phyloP scores from a whole-genome alignment of 768 basidiomycete species.

The Podaxis sp. region DNA sequence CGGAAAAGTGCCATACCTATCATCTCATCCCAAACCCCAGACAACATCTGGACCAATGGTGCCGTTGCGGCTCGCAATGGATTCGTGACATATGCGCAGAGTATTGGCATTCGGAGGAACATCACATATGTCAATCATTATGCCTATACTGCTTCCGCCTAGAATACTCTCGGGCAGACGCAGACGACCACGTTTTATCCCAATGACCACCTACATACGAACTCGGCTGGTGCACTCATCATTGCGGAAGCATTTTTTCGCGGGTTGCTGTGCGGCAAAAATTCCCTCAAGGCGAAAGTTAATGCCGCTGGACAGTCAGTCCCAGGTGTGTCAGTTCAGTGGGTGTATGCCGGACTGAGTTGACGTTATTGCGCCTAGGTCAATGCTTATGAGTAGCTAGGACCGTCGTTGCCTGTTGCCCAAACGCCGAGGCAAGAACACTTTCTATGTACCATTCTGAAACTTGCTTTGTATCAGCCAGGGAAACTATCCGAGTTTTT shows the following conservation, averaged over 20 bases:
- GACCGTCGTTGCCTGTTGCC: not conserved
- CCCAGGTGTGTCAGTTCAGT: constrained; percentile 23
- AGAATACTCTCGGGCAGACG: constrained; percentile 34
- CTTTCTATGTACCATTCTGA: not conserved
- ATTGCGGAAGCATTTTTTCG: constrained; percentile 45
- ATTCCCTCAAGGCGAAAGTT: constrained; percentile 27
- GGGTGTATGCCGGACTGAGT: not conserved
- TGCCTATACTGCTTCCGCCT: constrained; percentile 38
- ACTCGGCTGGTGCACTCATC: constrained; percentile 37
- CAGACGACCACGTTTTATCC: constrained; percentile 36
- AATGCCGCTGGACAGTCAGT: constrained; percentile 32
- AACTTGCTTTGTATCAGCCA: too few species aligned
- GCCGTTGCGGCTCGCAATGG: constrained; percentile 30
- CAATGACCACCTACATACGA: constrained; percentile 44
- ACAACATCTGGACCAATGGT: constrained; percentile 37
- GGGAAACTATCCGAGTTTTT: too few species aligned
- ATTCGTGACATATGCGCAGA: constrained; percentile 41
- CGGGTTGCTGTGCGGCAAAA: constrained; percentile 35
- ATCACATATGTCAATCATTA: constrained; percentile 44
- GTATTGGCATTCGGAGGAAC: constrained; percentile 29
- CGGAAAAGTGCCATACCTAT: constrained; percentile 45
- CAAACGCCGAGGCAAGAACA: not conserved
- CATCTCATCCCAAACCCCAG: constrained; percentile 43
- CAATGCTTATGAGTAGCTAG: not conserved
- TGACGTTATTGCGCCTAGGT: not conserved